A percentile compares a stretch with the other conserved stretches of the same genome.
Evolutionary conservation across 345 rosid species (phyloP).

Genomic region (Salix suchowensis): DNA sequence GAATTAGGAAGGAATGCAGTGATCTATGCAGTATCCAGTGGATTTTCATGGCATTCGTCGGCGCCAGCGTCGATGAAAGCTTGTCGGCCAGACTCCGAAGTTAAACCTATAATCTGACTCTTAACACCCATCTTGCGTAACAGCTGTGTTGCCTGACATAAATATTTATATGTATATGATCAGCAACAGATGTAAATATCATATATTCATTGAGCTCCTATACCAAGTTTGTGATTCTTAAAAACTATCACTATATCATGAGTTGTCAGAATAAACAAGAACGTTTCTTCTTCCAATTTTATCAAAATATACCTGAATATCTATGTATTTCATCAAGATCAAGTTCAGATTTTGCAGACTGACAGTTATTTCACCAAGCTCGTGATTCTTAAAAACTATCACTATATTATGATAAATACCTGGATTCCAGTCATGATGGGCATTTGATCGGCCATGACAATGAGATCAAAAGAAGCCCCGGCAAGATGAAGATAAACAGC

Average conservation of each 20-base stretch:
- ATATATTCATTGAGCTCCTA: too few relatives aligned
- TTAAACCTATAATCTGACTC: neutral
- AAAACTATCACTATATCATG: neutral
- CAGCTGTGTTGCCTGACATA: neutral
- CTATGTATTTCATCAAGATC: neutral
- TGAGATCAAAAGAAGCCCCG: neutral
- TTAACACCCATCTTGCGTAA: neutral
- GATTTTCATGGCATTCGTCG: neutral
- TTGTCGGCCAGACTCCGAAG: neutral
- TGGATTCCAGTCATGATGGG: neutral
- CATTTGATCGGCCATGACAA: neutral
- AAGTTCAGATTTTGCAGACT: neutral
- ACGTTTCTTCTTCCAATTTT: neutral
- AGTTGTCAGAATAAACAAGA: neutral
- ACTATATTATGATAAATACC: neutral
- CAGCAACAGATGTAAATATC: too few relatives aligned
- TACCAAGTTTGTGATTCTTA: neutral
- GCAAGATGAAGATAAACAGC: neutral
- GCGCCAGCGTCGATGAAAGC: neutral
- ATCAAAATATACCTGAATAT: too few relatives aligned
- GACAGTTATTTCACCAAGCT: neutral
- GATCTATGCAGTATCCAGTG: neutral
- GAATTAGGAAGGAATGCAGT: neutral
- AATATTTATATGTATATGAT: too few relatives aligned
- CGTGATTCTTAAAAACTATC: neutral